Evolutionary conservation across 768 basidiomycete species (phyloP).

Genomic region (Lepiota brunneoincarnata): DNA sequence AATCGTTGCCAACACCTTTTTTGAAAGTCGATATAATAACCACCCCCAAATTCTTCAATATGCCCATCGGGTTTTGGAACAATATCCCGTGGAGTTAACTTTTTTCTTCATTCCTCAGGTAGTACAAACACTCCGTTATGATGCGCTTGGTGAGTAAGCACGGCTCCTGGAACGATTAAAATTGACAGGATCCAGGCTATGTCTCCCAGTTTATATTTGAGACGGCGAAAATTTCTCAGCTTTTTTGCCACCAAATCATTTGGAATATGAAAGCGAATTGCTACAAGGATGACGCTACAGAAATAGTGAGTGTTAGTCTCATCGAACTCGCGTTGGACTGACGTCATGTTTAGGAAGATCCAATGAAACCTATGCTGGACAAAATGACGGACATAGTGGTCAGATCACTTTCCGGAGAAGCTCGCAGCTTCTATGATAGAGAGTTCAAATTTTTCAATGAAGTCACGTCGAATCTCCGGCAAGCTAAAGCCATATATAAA

Average conservation of each 20-base stretch:
- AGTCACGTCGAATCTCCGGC: constrained; percentile 96
- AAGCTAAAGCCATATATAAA: constrained; percentile 97
- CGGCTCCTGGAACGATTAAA: neutral
- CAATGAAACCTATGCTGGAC: constrained; percentile 96
- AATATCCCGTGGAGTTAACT: constrained; percentile 90
- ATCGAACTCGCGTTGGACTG: neutral
- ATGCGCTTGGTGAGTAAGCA: constrained; percentile 67
- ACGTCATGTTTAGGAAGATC: constrained; percentile 65
- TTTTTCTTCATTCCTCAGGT: constrained; percentile 99
- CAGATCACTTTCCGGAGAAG: constrained; percentile 82
- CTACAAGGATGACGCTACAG: constrained; percentile 86
- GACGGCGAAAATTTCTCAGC: constrained; percentile 93
- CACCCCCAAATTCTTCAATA: constrained; percentile 92
- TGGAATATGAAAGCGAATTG: constrained; percentile 99
- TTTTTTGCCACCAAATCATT: constrained; percentile 99
- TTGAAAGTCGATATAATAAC: constrained; percentile 80
- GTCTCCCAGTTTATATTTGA: constrained; percentile 95
- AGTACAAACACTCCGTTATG: constrained; percentile 91
- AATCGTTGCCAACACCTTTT: constrained; percentile 75
- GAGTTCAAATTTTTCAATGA: constrained; percentile 96
- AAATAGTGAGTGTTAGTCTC: constrained; percentile 52
- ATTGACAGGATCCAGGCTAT: constrained; percentile 59
- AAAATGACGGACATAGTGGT: constrained; percentile 79
- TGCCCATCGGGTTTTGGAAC: constrained; percentile 90
- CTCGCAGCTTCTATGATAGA: constrained; percentile 85